phyloP scores from a whole-genome alignment of 305 asterid genomes.

The Rubia peregrina region DNA sequence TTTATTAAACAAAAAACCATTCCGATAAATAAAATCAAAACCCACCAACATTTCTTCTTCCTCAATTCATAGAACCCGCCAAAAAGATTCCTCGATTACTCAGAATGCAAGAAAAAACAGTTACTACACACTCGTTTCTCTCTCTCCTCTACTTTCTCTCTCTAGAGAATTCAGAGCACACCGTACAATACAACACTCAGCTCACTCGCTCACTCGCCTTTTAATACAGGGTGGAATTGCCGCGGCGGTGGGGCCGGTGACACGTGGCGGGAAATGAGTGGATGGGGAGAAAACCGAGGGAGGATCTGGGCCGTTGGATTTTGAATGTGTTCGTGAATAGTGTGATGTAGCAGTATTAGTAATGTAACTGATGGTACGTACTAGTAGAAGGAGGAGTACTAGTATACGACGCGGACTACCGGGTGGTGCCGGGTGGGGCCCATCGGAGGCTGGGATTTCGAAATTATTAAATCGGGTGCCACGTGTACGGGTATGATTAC shows the following conservation, averaged over 20 bases:
- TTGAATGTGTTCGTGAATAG: background rate
- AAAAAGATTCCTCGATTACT: slow-evolving; percentile 29
- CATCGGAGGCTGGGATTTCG: slow-evolving; percentile 12
- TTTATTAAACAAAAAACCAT: background rate
- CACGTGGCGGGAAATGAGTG: background rate
- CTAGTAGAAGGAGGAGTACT: background rate
- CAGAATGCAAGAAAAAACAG: slow-evolving; percentile 26
- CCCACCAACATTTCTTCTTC: slow-evolving; percentile 16
- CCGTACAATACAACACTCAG: background rate
- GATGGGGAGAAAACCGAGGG: background rate
- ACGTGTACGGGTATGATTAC: slow-evolving; percentile 34
- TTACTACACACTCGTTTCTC: slow-evolving; percentile 12
- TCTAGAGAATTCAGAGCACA: background rate
- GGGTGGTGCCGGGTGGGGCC: slow-evolving; percentile 19
- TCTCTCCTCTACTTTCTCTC: slow-evolving; percentile 12
- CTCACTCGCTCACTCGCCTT: slow-evolving; percentile 7
- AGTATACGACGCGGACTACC: slow-evolving; percentile 6
- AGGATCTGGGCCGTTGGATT: slow-evolving; percentile 11
- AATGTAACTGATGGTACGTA: background rate
- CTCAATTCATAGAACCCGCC: slow-evolving; percentile 16
- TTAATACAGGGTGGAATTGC: slow-evolving; percentile 12
- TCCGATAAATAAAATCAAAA: slow-evolving; percentile 11
- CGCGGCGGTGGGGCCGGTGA: background rate
- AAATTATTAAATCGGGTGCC: slow-evolving; percentile 12
- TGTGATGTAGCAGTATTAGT: slow-evolving; percentile 1